Evolutionary conservation across 768 basidiomycete genomes (phyloP), one percentile per base, ranked within the genome.

Genomic region (Megacollybia marginata): DNA sequence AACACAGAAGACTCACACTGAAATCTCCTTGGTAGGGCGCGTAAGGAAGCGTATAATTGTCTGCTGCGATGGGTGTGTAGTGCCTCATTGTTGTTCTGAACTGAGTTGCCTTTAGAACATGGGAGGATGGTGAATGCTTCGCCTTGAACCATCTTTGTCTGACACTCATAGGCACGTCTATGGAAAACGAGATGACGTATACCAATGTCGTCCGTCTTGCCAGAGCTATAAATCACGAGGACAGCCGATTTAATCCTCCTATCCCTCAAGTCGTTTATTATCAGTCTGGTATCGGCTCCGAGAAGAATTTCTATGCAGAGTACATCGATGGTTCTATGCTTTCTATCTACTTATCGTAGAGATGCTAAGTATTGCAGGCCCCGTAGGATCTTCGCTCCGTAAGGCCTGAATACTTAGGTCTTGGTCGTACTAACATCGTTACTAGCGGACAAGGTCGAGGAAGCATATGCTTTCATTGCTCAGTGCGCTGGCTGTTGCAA

Each of bases 401-500:
- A 59, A 33, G 60, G 40, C 38, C 15, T 23, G 38, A 33, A 32
- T 1, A 31, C n/a, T n/a, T n/a, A n/a, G n/a, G 18, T 6, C 34
- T 35, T 28, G 23, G 23, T 28, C 23, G 23, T 18, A 15, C 18
- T 40, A 18, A 38, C 11, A 2, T 9, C 19, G n/a, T n/a, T n/a
- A 13, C 33, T 36, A 16, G 43, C 16, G 46, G 81, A 82, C 50
- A 87, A 88, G 58, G 82, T 88, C 2, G 81, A 88, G 64, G 84
- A 88, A 54, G 85, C 80, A 33, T 86, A 87, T 65, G 82, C 76
- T n/a, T 88, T 88, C 59, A 82, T 88, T 56, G 78, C 86, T 18
- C 83, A 88, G 85, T 88, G 57, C 63, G 85, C 68, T 13, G 13
- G 43, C 46, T 34, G 9, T 35, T 45, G 18, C 35, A n/a, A 15